Percentiles rank a stretch among this genome's conserved stretches.
phyloP scores from a whole-genome alignment of 2,329 filamentous ascomycete species.

The Diaporthe sp. region DNA sequence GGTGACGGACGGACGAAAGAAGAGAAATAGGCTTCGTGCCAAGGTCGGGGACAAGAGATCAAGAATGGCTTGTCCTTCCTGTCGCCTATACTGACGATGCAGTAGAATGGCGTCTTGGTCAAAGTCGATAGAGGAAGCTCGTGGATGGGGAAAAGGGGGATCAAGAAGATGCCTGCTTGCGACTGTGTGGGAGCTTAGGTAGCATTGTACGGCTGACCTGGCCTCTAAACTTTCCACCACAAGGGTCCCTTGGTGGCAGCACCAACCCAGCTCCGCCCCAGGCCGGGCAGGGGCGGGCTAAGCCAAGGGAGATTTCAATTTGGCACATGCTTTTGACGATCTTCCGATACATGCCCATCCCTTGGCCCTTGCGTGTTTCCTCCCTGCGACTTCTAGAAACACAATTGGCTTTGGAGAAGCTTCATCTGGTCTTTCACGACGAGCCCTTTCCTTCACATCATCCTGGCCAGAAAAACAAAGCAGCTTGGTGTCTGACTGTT shows the following conservation, averaged over 20 bases:
- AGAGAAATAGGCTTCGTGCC: constrained; percentile 40
- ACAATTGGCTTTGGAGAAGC: constrained; percentile 16
- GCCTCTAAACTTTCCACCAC: constrained; percentile 21
- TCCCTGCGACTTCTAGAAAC: constrained; percentile 1
- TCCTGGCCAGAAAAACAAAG: not conserved
- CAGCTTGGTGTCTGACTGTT: not conserved
- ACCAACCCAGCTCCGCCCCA: not conserved
- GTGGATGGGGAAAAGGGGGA: constrained; percentile 38
- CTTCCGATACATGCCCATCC: not conserved
- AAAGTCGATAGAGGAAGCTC: constrained; percentile 32
- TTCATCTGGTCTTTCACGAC: not conserved
- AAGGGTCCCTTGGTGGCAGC: constrained; percentile 1
- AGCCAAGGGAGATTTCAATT: constrained; percentile 24
- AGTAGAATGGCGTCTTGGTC: constrained; percentile 30
- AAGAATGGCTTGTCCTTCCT: constrained; percentile 32
- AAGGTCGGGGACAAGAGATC: constrained; percentile 14
- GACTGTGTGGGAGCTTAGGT: constrained; percentile 25
- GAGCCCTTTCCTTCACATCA: constrained; percentile 16
- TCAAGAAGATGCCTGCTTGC: constrained; percentile 21
- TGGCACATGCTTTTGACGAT: constrained; percentile 27
- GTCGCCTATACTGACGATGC: constrained; percentile 31
- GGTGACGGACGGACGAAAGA: constrained; percentile 42
- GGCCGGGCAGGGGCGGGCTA: constrained; percentile 10
- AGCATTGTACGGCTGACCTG: constrained; percentile 25
- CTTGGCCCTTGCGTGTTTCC: constrained; percentile 18